Base-by-base conservation (phyloP, 2,329 filamentous ascomycete species). In the Colletotrichum sp. region DNA sequence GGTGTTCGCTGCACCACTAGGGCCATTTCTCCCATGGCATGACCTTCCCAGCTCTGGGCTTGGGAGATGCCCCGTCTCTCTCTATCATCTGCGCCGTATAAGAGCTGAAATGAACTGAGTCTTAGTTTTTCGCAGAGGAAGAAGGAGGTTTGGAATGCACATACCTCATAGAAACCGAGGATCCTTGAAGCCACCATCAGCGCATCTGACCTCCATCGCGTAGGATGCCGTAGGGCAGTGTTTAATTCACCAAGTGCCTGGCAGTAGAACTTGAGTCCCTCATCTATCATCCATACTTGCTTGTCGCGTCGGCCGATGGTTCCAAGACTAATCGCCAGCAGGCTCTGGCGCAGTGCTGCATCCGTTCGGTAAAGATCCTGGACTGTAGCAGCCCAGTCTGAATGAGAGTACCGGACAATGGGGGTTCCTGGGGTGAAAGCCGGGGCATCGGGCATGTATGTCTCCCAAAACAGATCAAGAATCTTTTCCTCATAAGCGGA, bases 251-350 rank as follows among this genome's bases (percentile, higher is more conserved):
- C 67, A 10, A 80, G 66, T 13, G 79, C 78, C 7, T 34, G 60
- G 21, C 78, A 78, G 34, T 81, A 81, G 12, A 79, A 74, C 21
- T 78, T 73, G 9, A 81, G 68, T 5, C 79, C 78, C 36, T 80
- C 78, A 4, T 74, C 72, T 1, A 77, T 64, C 48, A 79, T 74
- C 63, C 77, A 76, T 26, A 76, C 75, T 21, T 80, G 73, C 36
- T 66, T 75, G 30, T 79, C 78, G 7, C 75, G 63, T 24, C 77
- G 75, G 3, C 79, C 78, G 4, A 81, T 66, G 7, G 79, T 79
- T 2, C 76, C 78, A 18, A 78, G 73, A 13, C 79, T 78, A 28
- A 80, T 74, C 5, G 80, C 79, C n/a, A 79, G 24, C 4, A 80
- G 61, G 2, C 77, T 77, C 48, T 73, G 77, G 4, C 71, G 67